A percentile compares a stretch with the other conserved stretches of the same genome.
These are phyloP conservation scores for Boletellus deceptivus DNA, from an alignment of 1,284 basidiomycete genomes.

Conservation along the genomic window DNA sequence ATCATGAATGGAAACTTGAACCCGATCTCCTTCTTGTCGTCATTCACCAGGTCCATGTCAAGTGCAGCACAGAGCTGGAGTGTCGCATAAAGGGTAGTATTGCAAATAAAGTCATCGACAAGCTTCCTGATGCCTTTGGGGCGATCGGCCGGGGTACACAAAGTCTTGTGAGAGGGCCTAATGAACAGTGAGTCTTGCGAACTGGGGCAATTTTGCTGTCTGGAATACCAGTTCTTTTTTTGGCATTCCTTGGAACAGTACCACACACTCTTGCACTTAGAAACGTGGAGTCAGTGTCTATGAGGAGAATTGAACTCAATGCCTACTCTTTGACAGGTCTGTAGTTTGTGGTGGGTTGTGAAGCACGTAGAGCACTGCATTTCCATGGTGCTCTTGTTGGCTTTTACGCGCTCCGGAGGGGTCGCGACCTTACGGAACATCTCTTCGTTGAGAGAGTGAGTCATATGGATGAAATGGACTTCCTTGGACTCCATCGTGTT, in stretches of 20 bases:
- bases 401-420: constrained; percentile 12
- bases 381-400: constrained; percentile 4
- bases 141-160: constrained; percentile 18
- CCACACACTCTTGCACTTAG: constrained; percentile 26
- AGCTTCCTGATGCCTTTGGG: constrained; percentile 21
- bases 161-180: constrained; percentile 3
- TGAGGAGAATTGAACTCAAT: neutral
- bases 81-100: constrained; percentile 8
- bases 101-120: constrained; percentile 16
- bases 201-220: too few species aligned
- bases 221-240: constrained; percentile 17
- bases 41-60: constrained; percentile 16
- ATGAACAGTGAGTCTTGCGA: too few species aligned
- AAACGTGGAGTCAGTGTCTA: constrained; percentile 24
- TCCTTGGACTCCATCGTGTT: too few species aligned
- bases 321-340: constrained; percentile 13
- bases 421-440: constrained; percentile 6
- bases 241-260: constrained; percentile 29
- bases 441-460: constrained; percentile 11
- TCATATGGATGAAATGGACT: neutral
- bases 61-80: constrained; percentile 21
- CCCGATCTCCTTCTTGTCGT: constrained; percentile 13
- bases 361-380: constrained; percentile 19
- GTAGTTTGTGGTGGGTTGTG: constrained; percentile 9
- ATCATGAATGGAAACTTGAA: constrained; percentile 22